Evolutionary conservation across 2,329 filamentous ascomycete species (phyloP), one percentile per base, ranked within the genome.

Genomic region (Ampelomyces quisqualis): DNA sequence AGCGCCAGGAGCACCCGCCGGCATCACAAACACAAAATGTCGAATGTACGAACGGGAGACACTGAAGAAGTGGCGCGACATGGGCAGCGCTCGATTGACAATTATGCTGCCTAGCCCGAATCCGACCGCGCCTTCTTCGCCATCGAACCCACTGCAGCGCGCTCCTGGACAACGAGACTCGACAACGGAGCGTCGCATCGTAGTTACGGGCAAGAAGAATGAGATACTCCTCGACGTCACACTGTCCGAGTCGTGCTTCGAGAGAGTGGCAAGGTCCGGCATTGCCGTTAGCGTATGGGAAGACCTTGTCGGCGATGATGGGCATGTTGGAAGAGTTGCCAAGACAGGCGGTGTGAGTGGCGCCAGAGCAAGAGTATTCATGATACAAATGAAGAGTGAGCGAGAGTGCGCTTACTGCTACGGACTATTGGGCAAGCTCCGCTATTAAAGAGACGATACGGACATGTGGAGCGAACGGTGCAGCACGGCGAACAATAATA

Each of bases 251-350:
- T 86, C 82, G 41, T 90, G 87, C 60, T 94, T 95, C 69, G 86
- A 90, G 53, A 76, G 87, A 13, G 81, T 95, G 45, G 90, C 88
- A 4, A 81, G 86, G 52, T 86, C 87, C 22, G 90, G 90, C 32
- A 91, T 96, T 57, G 88, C 93, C 1, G 83, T 95, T 40, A 90
- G 86, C 51, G 85, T 96, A 23, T 93, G 89, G 82, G 86, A 93
- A 65, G 73, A 76, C 49, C 58, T 64, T n/a, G 52, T 67, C 2
- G 69, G 68, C 11, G 58, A 65, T 6, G 60, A 67, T 28, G 71
- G 70, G 0, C 83, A 88, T 51, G 73, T 85, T 54, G 82, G 82
- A 34, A 79, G 84, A 49, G 75, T 79, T 0, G 73, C 73, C 20
- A 71, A 76, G 37, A 76, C 75, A 3, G 82, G 81, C 18, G 81